Base-by-base conservation (phyloP, 192 early-diverging fungal species). In the Coemansia sp. region DNA sequence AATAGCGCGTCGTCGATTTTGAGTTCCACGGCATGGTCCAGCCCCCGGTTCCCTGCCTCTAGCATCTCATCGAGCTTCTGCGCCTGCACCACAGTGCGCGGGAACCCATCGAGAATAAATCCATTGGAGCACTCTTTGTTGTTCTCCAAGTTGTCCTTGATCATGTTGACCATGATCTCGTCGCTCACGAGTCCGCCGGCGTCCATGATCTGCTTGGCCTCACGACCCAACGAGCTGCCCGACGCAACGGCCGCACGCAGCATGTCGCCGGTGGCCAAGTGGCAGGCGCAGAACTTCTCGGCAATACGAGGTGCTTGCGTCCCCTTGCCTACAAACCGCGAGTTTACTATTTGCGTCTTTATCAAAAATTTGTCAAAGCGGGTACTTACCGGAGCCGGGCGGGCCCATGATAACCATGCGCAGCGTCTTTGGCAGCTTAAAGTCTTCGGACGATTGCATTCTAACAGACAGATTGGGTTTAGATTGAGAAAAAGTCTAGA, bases 201-300 rank as follows among this genome's bases (percentile, higher is more conserved):
- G 69, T 99, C 97, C 97, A 99, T 99, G 77, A 99, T 88, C 86
- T 94, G 95, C 88, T 99, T 99, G 66, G 97, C 97, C 75, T 94
- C 86, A 74, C 93, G 82, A 60, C 96, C 96, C 64, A 97, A 87
- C 72, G 88, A 88, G 54, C 95, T 93, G 69, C 95, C 95, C 65
- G 90, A 88, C 5, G 89, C 66, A 58, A 99, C 94, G 59, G 95
- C 96, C 26, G 95, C 96, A 58, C 97, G 89, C 55, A 99, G 87
- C 97, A 99, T 99, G 78, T 99, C 97, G 69, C 94, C 94, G 29
- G 97, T 99, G 24, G 97, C 95, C 77, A 99, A 87, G 83, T 99
- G 97, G 84, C 97, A 99, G 49, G 93, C 86, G 73, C 93, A 94
- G 86, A 87, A 98, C 74, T 88, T 86, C 29, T 97, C 94, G 88